Evolutionary conservation across 805 yeast genomes (phyloP).

Genomic region (Candida arabinofermentans): DNA sequence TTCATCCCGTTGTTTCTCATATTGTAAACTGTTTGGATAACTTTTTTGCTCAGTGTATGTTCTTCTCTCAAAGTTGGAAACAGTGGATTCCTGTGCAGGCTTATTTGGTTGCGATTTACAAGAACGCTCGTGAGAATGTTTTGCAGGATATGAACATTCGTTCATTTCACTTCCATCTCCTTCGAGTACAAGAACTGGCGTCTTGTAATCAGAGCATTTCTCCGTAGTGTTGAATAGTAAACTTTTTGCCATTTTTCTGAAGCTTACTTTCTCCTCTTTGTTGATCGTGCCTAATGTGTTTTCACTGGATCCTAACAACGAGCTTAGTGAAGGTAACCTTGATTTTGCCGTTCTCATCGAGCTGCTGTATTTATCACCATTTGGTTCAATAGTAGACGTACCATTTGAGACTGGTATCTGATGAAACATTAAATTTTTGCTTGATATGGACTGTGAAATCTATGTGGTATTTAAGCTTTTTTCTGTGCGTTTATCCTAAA

Average conservation of each 20-base stretch:
- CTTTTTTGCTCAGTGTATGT: too few relatives aligned
- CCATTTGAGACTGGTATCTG: not conserved
- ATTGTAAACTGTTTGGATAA: too few relatives aligned
- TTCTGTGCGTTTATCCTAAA: too few relatives aligned
- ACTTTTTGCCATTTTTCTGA: slow-evolving; percentile 25
- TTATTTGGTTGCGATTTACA: too few relatives aligned
- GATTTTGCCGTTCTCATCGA: slow-evolving; percentile 12
- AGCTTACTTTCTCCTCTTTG: slow-evolving; percentile 21
- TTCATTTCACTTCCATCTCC: not conserved
- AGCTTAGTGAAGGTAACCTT: slow-evolving; percentile 15
- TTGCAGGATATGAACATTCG: too few relatives aligned
- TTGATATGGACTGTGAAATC: too few relatives aligned
- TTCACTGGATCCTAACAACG: slow-evolving; percentile 17
- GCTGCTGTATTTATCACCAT: slow-evolving; percentile 3
- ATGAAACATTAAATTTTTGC: too few relatives aligned
- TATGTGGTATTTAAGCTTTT: too few relatives aligned
- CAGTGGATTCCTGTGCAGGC: too few relatives aligned
- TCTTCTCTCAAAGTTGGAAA: too few relatives aligned
- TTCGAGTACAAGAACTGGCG: not conserved
- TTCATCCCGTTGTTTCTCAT: too few relatives aligned
- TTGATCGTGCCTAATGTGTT: slow-evolving; percentile 1
- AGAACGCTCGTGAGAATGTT: too few relatives aligned
- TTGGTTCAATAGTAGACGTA: slow-evolving; percentile 1
- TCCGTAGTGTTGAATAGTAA: slow-evolving; percentile 14
- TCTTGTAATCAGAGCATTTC: not conserved